Base-by-base conservation (phyloP, 345 rosid species). In the Citrus australasica region DNA sequence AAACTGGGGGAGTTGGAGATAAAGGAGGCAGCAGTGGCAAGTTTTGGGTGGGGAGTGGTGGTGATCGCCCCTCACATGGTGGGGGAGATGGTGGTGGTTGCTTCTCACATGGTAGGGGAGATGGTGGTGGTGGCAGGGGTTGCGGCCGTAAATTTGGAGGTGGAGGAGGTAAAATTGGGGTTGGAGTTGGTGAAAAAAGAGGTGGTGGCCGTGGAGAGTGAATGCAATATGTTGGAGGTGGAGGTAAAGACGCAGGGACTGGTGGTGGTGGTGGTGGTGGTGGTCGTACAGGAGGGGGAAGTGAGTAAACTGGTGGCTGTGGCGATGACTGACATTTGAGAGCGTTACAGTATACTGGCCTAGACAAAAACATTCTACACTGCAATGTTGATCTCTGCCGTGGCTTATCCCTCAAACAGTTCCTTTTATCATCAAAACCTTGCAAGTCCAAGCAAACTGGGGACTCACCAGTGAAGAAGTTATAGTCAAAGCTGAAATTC, bases 371-470 rank as follows among this genome's bases (percentile, higher is more conserved):
- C 70, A 85, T 70, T 63, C 84, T 85, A 83, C 98, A 95, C 68
- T 92, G 88, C 83, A 72, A 79, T 28, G 64, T 77, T 17, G 98
- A 89, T 79, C 97, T 87, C 83, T 92, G 95, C 21, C 35, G 79
- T 3, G 76, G 73, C 74, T 77, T 78, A 21, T 66, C 87, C 58
- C 80, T 84, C 21, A 90, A 84, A 77, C 98, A 95, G 74, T 92
- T 95, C 85, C 85, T 84, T 9, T 68, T 67, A 67, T 85, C 87
- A 7, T 89, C 86, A 75, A 78, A 53, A 27, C 19, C 71, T 30
- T 82, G 82, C 37, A 90, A 48, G 14, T 79, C 78, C 66, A 84
- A 79, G 79, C 98, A 92, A 38, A 63, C 79, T 0, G 81, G 79
- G 1, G 93, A 80, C 71, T 84, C 97, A 4, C 87, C 89, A 0